Evolutionary conservation across 176 grass and related monocot species (phyloP).

Genomic region (Oryza australiensis): DNA sequence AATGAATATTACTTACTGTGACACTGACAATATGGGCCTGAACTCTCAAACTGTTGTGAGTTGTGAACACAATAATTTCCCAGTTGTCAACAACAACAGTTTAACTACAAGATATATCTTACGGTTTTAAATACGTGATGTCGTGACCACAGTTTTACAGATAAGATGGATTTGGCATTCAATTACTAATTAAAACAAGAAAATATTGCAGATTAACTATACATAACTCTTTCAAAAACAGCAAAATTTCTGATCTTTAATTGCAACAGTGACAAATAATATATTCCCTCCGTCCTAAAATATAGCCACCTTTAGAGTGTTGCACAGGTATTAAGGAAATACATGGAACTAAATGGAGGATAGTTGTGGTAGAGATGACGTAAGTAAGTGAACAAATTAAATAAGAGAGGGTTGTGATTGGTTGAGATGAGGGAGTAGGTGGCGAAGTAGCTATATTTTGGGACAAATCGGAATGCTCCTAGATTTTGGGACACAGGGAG

Average conservation of each 20-base stretch:
- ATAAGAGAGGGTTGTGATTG: too few species aligned
- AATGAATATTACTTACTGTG: not conserved
- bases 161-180: not conserved
- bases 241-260: not conserved
- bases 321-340: too few species aligned
- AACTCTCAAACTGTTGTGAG: not conserved
- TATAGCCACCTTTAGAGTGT: too few species aligned
- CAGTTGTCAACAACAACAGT: not conserved
- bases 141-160: too few species aligned
- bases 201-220: not conserved
- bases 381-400: too few species aligned
- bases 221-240: not conserved
- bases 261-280: not conserved
- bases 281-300: not conserved
- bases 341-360: too few species aligned
- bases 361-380: too few species aligned
- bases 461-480: too few species aligned
- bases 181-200: not conserved
- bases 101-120: not conserved
- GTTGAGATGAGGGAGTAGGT: too few species aligned
- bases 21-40: not conserved
- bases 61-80: not conserved
- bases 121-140: not conserved
- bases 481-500: too few species aligned
- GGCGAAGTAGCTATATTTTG: too few species aligned